These are phyloP conservation scores for Paecilomyces sp. DNA, from an alignment of 2,329 filamentous ascomycete species.

Conservation along the genomic window DNA sequence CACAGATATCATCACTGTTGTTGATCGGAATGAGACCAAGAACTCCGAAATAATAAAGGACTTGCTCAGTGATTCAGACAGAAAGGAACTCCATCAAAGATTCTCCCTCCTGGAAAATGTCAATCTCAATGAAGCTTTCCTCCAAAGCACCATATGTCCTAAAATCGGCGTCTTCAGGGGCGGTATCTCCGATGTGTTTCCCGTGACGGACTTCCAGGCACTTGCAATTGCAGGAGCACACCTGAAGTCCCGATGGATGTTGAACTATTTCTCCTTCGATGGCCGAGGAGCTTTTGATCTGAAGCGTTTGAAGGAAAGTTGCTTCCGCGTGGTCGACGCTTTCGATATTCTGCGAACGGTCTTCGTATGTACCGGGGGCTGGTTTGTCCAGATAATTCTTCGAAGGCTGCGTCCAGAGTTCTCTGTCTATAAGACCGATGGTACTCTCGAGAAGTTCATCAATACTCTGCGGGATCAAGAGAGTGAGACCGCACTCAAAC, in stretches of 20 bases:
- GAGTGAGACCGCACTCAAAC: slow-evolving; percentile 48
- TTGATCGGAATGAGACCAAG: slow-evolving; percentile 5
- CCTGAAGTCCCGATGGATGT: slow-evolving; percentile 34
- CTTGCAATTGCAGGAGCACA: slow-evolving; percentile 28
- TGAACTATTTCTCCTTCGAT: slow-evolving; percentile 53
- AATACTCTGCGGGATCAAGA: slow-evolving; percentile 50
- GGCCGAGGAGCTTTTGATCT: slow-evolving; percentile 38
- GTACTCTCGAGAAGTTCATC: slow-evolving; percentile 45
- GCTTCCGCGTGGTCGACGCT: slow-evolving; percentile 46
- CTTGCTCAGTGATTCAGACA: slow-evolving; percentile 3
- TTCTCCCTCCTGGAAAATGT: slow-evolving; percentile 8
- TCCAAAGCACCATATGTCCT: slow-evolving; percentile 44
- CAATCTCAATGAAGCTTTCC: slow-evolving; percentile 24
- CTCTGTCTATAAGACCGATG: slow-evolving; percentile 47
- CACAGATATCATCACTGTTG: slow-evolving; percentile 12
- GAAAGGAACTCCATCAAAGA: slow-evolving; percentile 3
- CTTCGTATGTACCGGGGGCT: slow-evolving; percentile 48
- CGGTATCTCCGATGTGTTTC: slow-evolving; percentile 50
- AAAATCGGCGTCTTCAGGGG: slow-evolving; percentile 46
- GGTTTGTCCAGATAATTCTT: slow-evolving; percentile 53
- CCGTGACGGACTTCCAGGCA: slow-evolving; percentile 45
- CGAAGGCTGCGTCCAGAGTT: slow-evolving; percentile 47
- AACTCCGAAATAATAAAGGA: slow-evolving; percentile 3
- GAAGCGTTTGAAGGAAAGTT: slow-evolving; percentile 38
- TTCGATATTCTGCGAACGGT: slow-evolving; percentile 62